These are phyloP conservation scores for Artemisia tridentata DNA, from an alignment of 129 eudicot species.

Conservation along the genomic window DNA sequence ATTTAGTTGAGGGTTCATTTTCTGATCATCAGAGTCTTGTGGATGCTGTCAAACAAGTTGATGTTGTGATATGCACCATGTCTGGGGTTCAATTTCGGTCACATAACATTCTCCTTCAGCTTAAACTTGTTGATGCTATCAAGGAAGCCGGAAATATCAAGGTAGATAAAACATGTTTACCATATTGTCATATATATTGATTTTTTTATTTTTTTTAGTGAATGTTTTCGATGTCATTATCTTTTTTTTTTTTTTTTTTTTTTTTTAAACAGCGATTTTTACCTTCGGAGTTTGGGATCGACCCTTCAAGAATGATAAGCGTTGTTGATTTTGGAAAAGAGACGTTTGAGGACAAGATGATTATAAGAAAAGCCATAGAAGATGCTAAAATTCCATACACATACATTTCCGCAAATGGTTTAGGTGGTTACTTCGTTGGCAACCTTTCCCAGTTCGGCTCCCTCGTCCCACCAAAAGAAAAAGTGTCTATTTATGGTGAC, in stretches of 20 bases:
- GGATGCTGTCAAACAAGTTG: constrained; percentile 61
- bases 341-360: constrained; percentile 43
- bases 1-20: constrained; percentile 51
- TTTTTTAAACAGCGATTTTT: constrained; percentile 52
- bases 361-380: constrained; percentile 49
- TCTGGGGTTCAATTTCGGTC: constrained; percentile 74
- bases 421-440: constrained; percentile 48
- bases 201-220: neutral
- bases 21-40: constrained; percentile 64
- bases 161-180: constrained; percentile 26
- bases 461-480: constrained; percentile 43
- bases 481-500: constrained; percentile 37
- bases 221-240: neutral
- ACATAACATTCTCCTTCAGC: constrained; percentile 62
- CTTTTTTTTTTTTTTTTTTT: no score
- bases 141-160: constrained; percentile 71
- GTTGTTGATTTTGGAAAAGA: constrained; percentile 40
- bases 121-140: constrained; percentile 76
- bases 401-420: constrained; percentile 50
- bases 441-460: constrained; percentile 35
- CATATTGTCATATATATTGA: neutral
- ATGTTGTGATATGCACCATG: constrained; percentile 67
- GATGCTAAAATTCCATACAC: constrained; percentile 46
- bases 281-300: constrained; percentile 58
- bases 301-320: constrained; percentile 34